Evolutionary conservation across 1,139 yeast genomes (phyloP).

Genomic region (Geotrichum macrosporum): DNA sequence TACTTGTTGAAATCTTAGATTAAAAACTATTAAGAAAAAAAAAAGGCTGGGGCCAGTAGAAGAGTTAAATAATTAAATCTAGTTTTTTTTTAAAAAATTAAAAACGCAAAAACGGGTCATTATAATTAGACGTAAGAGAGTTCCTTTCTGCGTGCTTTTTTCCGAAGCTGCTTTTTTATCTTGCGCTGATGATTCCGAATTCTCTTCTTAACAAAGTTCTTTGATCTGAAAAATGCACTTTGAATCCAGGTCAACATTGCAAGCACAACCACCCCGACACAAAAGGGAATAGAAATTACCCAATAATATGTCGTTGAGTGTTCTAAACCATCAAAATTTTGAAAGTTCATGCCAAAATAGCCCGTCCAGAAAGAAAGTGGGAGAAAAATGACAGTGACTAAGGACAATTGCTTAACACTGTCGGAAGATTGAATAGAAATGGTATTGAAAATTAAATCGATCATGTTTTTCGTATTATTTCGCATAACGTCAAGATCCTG

Average conservation of each 20-base stretch:
- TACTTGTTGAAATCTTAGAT: constrained; percentile 57
- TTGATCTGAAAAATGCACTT: constrained; percentile 12
- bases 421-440: constrained; percentile 50
- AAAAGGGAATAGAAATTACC: constrained; percentile 50
- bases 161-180: constrained; percentile 15
- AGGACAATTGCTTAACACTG: constrained; percentile 48
- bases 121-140: constrained; percentile 2
- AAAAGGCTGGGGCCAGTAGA: not conserved
- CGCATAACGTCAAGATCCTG: constrained; percentile 52
- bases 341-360: constrained; percentile 56
- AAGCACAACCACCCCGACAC: constrained; percentile 38
- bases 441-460: constrained; percentile 51
- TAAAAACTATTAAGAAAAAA: not conserved
- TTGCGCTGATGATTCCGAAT: constrained; percentile 18
- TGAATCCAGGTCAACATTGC: constrained; percentile 33
- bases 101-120: not conserved
- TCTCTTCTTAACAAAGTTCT: constrained; percentile 14
- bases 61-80: not conserved
- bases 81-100: too few species aligned
- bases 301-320: constrained; percentile 47
- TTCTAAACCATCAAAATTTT: constrained; percentile 45
- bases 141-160: constrained; percentile 17
- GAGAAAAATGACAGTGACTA: constrained; percentile 51
- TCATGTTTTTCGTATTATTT: constrained; percentile 46
- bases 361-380: constrained; percentile 56